Conservation (phyloP, 2,329 filamentous ascomycete genomes). For the Herpotrichia juniperi region DNA sequence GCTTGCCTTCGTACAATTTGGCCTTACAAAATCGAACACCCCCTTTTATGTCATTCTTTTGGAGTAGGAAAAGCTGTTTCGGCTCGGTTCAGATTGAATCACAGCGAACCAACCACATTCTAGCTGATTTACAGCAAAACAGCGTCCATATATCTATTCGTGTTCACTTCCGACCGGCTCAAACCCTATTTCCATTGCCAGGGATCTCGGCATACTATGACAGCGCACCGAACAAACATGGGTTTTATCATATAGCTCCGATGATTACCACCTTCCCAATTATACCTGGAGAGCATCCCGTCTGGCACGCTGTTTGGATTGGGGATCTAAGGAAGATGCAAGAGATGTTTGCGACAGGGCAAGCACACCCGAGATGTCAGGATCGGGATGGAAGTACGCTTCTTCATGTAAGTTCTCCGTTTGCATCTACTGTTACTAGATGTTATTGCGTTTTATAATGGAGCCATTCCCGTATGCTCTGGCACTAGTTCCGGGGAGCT, state of each 20-base stretch:
- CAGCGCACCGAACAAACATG: background rate
- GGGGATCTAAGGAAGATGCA: background rate
- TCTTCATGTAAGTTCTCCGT: background rate
- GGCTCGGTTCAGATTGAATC: background rate
- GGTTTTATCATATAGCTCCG: background rate
- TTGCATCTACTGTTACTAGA: background rate
- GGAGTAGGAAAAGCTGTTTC: background rate
- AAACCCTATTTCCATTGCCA: background rate
- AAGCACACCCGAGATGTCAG: background rate
- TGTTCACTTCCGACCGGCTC: conserved; percentile 5
- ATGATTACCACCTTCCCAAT: background rate
- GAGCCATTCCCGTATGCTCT: too few relatives aligned
- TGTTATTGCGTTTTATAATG: too few relatives aligned
- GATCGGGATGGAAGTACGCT: background rate
- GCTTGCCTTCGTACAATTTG: background rate
- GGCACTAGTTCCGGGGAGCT: too few relatives aligned
- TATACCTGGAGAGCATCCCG: background rate
- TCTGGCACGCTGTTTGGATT: background rate
- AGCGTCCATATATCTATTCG: background rate
- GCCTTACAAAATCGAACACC: background rate
- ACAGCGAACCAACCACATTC: background rate
- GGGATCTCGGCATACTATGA: background rate
- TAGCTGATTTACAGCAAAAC: background rate
- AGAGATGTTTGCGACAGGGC: background rate
- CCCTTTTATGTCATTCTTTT: background rate